Evolutionary conservation across 495 filamentous ascomycete species (phyloP).

Genomic region (Chaetomium cochliodes): DNA sequence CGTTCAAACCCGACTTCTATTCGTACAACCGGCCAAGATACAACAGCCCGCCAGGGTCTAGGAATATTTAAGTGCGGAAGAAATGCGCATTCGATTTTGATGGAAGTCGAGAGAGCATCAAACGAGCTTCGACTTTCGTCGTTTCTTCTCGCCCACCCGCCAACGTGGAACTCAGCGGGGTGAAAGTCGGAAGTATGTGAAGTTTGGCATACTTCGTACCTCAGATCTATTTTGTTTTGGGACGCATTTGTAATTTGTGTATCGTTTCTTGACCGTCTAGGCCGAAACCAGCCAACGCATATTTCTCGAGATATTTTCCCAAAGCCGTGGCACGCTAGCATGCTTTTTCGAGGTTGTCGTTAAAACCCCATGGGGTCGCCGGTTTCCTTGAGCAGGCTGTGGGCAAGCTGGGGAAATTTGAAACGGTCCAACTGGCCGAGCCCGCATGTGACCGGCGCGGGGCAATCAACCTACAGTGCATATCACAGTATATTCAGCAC

Average conservation of each 20-base stretch:
- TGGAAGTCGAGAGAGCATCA: background rate
- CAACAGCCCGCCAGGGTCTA: background rate
- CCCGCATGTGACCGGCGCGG: background rate
- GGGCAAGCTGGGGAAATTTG: background rate
- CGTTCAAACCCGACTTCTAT: background rate
- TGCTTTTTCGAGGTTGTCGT: too few species aligned
- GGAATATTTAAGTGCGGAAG: background rate
- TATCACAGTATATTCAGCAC: background rate
- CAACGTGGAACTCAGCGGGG: too few species aligned
- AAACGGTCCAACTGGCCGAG: background rate
- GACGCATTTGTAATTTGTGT: too few species aligned
- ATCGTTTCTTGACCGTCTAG: too few species aligned
- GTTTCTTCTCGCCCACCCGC: background rate
- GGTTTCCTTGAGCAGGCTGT: too few species aligned
- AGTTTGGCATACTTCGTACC: too few species aligned
- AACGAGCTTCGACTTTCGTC: background rate
- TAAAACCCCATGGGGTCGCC: too few species aligned
- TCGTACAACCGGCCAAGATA: background rate
- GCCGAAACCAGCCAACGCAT: too few species aligned
- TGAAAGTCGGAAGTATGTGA: too few species aligned
- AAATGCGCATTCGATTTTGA: background rate
- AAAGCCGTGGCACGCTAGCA: too few species aligned
- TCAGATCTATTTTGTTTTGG: too few species aligned
- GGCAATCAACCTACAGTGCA: slow-evolving; percentile 2
- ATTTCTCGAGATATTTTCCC: too few species aligned